Base-by-base conservation (phyloP, 805 yeast genomes). In the Candida boidinii region DNA sequence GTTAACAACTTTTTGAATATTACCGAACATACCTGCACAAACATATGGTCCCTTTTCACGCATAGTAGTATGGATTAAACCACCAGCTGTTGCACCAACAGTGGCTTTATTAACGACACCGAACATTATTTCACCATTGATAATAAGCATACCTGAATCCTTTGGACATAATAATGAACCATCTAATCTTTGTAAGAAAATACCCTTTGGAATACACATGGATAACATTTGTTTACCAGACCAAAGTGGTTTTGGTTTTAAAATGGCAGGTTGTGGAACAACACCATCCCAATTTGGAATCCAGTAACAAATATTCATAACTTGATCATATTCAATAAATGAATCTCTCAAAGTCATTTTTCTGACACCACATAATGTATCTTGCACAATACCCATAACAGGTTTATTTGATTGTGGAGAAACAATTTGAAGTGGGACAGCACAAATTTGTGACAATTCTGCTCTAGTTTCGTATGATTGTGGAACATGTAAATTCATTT, bases 311-410 rank as follows among this genome's bases (percentile, higher is more conserved):
- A 94, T 82, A 54, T 92, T 92, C 90, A 92, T 84, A 36, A 90
- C 95, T 63, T 87, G 94, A 44, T 86, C 95, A 54, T 79, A 84
- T 43, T 84, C 96, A 36, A 92, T 66, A 51, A 88, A 92, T 28
- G 66, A 72, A 54, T 92, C 98, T 58, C 95, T 79, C 41, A 85
- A 64, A 0, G 98, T 90, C 83, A 92, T 75, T 57, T 92, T 92
- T 64, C 98, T 79, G 34, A 90, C 70, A 66, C 98, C 99, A 73
- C 96, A 87, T 44, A 92, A 67, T 0, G 99, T 88, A 62, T 92
- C 99, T 67, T 92, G 99, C 41, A 92, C 98, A 67, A 92, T 92
- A 66, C 99, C 99, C 99, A 92, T 92, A 44, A 94, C 96, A 24
- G 99, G 99, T 62, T 92, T 92, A 59, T 92, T 92, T 2, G 96